Percentiles rank a stretch among this genome's conserved stretches.
These are phyloP conservation scores for Gaultheria prostrata DNA, from an alignment of 148 eudicot genomes.

Conservation along the genomic window DNA sequence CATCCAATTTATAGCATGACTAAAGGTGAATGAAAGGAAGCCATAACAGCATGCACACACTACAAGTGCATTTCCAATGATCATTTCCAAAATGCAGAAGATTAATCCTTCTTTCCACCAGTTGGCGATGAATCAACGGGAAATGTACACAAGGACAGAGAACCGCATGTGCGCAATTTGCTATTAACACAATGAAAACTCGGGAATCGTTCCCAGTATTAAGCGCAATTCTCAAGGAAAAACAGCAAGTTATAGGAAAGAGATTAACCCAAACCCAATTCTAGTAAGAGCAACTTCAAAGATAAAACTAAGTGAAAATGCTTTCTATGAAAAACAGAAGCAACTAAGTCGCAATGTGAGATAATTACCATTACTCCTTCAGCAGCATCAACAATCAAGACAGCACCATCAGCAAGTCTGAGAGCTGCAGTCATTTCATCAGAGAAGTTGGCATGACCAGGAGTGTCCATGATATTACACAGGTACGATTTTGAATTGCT, in stretches of 20 bases:
- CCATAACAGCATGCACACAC: background rate
- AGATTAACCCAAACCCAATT: too few species aligned
- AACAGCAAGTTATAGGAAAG: too few species aligned
- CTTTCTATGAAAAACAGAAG: background rate
- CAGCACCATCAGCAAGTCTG: constrained; percentile 98
- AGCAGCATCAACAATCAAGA: constrained; percentile 93
- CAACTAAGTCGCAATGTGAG: background rate
- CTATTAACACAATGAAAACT: background rate
- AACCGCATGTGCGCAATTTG: background rate
- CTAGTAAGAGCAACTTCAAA: background rate
- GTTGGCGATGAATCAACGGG: background rate
- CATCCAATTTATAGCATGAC: background rate
- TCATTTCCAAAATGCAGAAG: background rate
- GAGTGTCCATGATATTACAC: constrained; percentile 90
- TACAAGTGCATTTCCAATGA: background rate
- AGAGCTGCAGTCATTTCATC: constrained; percentile 99
- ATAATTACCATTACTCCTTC: constrained; percentile 92
- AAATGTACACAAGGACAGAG: background rate
- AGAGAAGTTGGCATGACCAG: constrained; percentile 95
- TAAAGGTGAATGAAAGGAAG: background rate
- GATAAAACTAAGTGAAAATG: background rate
- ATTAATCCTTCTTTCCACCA: background rate
- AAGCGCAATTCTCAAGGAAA: background rate
- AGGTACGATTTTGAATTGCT: constrained; percentile 84
- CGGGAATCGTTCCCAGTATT: background rate